A percentile compares a stretch with the other conserved stretches of the same genome.
Conservation (phyloP, 176 grass and related monocot genomes). For the Areca catechu region DNA sequence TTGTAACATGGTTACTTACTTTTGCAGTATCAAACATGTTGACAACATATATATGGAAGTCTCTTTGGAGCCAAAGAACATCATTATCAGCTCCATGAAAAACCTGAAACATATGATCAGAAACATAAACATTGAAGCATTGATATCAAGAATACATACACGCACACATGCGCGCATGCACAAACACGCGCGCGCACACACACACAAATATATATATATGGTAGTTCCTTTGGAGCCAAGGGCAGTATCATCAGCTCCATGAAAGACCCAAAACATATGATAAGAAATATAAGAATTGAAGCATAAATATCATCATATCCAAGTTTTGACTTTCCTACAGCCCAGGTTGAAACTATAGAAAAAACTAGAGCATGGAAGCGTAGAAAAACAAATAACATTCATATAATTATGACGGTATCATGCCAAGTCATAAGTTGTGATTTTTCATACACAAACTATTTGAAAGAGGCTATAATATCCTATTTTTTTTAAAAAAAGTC, state of each 20-base stretch:
- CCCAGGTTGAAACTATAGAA: too few relatives aligned
- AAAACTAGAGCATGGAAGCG: too few relatives aligned
- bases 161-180: too few relatives aligned
- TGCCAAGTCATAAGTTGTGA: too few relatives aligned
- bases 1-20: conserved; percentile 24
- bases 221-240: conserved; percentile 94
- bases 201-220: neutral
- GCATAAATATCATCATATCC: neutral
- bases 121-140: conserved; percentile 1
- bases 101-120: conserved; percentile 27
- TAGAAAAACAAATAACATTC: too few relatives aligned
- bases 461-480: too few relatives aligned
- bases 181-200: too few relatives aligned
- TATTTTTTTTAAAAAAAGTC: too few relatives aligned
- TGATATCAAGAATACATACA: neutral
- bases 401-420: too few relatives aligned
- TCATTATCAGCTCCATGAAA: conserved; percentile 97
- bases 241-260: conserved; percentile 85
- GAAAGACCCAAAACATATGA: conserved; percentile 42
- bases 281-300: neutral
- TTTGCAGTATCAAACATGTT: conserved; percentile 99
- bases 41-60: conserved; percentile 96
- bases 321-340: too few relatives aligned
- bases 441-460: too few relatives aligned
- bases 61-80: conserved; percentile 94